Base-by-base conservation (phyloP, 495 filamentous ascomycete genomes). In the Aspergillus saccharolyticus region DNA sequence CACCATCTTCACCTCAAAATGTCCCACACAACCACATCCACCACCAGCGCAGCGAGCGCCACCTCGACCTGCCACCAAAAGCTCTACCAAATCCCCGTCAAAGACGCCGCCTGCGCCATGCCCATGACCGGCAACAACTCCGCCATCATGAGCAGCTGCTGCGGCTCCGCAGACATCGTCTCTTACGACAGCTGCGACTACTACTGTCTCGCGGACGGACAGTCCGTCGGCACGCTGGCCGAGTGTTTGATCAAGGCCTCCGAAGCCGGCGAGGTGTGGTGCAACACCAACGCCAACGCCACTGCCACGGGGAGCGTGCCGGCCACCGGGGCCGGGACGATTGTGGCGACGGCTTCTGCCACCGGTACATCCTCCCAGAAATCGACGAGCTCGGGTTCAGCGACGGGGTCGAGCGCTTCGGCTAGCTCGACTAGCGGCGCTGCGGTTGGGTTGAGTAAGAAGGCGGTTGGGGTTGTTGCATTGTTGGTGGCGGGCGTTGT, bases 111-210 rank as follows among this genome's bases (percentile, higher is more conserved):
- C 20, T 78, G 73, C 61, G 74, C 66, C 3, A 62, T 73, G 52
- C 63, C 67, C 16, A 61, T 63, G 14, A 42, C 18, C 46, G 54
- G 55, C 54, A 70, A 66, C 48, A 64, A 72, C 65, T 63, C 68
- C 20, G 63, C 70, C 42, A 63, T 74, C 42, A 69, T 78, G 69
- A 56, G 44, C n/a, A 63, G 59, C n/a, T 77, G 76, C 67, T 77
- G 74, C 57, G 61, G 59, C 39, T 6, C 53, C 6, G 72, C 71
- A 2, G 63, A 66, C 44, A 66, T 76, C 22, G 57, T 75, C 14
- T 71, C 74, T n/a, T 75, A 77, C 64, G 61, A 66, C 54, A 57
- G 64, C 63, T 79, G 74, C 62, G 72, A 71, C 30, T 67, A 72
- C 45, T 78, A 76, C 68, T 78, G 76, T 52, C 66, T 73, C 2